Evolutionary conservation across 2,329 filamentous ascomycete species (phyloP).

Genomic region (Madurella fahalii): DNA sequence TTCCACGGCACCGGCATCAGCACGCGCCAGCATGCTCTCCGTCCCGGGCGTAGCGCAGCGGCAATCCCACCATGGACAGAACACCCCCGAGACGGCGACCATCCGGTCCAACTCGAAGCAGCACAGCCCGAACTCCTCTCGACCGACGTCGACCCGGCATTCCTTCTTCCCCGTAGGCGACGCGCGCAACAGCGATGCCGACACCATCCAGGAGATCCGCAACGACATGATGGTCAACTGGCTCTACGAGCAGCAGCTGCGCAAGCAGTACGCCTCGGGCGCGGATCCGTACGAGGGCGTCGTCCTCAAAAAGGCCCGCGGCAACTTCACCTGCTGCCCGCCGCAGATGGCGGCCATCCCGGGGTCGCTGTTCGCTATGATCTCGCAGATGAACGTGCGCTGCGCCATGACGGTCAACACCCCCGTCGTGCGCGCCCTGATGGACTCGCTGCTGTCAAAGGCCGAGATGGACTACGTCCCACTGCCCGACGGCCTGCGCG

Average conservation of each 20-base stretch:
- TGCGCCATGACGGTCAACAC: constrained; percentile 66
- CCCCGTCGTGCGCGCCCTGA: constrained; percentile 57
- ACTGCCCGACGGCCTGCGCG: constrained; percentile 51
- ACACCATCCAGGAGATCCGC: constrained; percentile 50
- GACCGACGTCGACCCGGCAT: constrained; percentile 19
- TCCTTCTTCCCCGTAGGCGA: constrained; percentile 38
- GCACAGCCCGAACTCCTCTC: constrained; percentile 11
- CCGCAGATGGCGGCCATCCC: constrained; percentile 35
- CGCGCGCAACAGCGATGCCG: constrained; percentile 38
- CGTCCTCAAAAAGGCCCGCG: constrained; percentile 37
- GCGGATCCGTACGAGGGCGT: constrained; percentile 37
- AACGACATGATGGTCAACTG: constrained; percentile 61
- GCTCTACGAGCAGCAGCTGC: constrained; percentile 58
- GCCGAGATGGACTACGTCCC: constrained; percentile 51
- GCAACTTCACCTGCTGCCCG: constrained; percentile 38
- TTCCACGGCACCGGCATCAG: neutral
- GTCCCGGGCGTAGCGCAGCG: constrained; percentile 10
- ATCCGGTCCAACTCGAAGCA: constrained; percentile 8
- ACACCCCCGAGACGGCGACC: constrained; percentile 6
- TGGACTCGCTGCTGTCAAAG: constrained; percentile 41
- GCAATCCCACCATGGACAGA: neutral
- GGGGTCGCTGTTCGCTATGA: constrained; percentile 34
- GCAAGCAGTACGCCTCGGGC: constrained; percentile 40
- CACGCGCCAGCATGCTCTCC: constrained; percentile 15
- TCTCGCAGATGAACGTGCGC: constrained; percentile 40